Evolutionary conservation across 345 rosid genomes (phyloP), one percentile per base, ranked within the genome.

Genomic region (Eucalyptus sp.): DNA sequence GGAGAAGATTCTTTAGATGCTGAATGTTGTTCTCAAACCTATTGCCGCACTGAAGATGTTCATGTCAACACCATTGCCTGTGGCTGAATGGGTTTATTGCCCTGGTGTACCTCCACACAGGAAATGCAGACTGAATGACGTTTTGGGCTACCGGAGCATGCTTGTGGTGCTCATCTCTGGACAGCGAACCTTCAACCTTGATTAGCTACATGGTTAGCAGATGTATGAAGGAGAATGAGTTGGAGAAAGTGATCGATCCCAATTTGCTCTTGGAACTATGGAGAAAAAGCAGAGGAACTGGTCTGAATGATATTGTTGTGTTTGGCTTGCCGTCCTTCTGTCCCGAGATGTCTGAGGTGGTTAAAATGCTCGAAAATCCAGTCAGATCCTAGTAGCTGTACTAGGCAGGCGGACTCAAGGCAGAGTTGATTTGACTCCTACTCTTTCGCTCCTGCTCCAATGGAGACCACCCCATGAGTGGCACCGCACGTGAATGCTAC

Each of bases 51-150:
- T 66, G 43, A 31, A 66, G 86, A 71, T 17, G 29, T 37, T 31
- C 11, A 68, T 68, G 79, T 68, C 79, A 31, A 0, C 24, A 17
- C 2, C 79, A 31, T 50, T 88, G 13, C 22, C 79, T 16, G 0
- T 1, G 43, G 11, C 43, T 8, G 79, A 31, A 31, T 10, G 6
- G 22, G 43, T 68, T 64, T 31, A 68, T 31, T 31, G 79, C 22
- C 27, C 81, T 3, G 46, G 27, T 33, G 81, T 41, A 0, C 27
- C 44, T 33, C 46, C 44, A 10, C 0, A 20, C 7, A 17, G 25
- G 44, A 71, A 71, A 10, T 37, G 46, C 81, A 5, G 13, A 10
- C 22, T 31, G 81, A 31, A 33, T 33, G 44, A 71, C 18, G 81
- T 71, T 37, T 41, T 71, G 7, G 81, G 46, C 25, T 18, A 37